phyloP scores from a whole-genome alignment of 2,329 filamentous ascomycete genomes.

The Ophiostoma triangulosporum region DNA sequence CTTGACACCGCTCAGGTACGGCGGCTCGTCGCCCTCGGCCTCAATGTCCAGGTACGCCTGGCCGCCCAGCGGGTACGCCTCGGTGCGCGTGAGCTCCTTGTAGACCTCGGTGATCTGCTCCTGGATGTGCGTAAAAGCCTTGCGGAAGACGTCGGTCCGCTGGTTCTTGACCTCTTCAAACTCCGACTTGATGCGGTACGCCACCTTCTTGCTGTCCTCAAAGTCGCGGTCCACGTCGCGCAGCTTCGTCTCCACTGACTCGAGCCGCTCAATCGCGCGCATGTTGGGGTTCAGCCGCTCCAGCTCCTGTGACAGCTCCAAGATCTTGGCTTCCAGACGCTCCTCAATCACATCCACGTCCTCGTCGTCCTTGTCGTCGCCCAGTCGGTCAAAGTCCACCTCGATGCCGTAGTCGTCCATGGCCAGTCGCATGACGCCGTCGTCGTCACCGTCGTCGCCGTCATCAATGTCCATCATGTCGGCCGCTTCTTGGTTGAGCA shows the following conservation, averaged over 20 bases:
- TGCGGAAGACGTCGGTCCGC: slow-evolving; percentile 85
- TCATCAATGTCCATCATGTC: slow-evolving; percentile 92
- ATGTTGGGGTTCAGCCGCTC: slow-evolving; percentile 96
- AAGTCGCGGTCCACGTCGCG: slow-evolving; percentile 80
- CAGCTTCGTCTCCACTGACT: slow-evolving; percentile 71
- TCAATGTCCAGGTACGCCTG: slow-evolving; percentile 78
- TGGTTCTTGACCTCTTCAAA: slow-evolving; percentile 73
- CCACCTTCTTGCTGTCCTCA: slow-evolving; percentile 64
- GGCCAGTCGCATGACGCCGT: slow-evolving; percentile 48
- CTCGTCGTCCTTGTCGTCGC: slow-evolving; percentile 55
- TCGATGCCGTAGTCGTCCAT: slow-evolving; percentile 86
- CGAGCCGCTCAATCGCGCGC: slow-evolving; percentile 83
- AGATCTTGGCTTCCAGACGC: slow-evolving; percentile 63
- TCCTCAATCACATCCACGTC: slow-evolving; percentile 56
- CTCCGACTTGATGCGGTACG: slow-evolving; percentile 32
- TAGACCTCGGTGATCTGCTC: slow-evolving; percentile 91
- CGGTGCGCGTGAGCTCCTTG: slow-evolving; percentile 81
- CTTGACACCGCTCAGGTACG: slow-evolving; percentile 89
- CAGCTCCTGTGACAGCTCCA: slow-evolving; percentile 59
- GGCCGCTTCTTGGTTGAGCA: slow-evolving; percentile 65
- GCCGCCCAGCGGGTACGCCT: slow-evolving; percentile 87
- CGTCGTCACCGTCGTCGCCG: slow-evolving; percentile 55
- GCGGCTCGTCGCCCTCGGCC: slow-evolving; percentile 79
- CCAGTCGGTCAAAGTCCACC: slow-evolving; percentile 69
- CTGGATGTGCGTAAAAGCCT: slow-evolving; percentile 86